Evolutionary conservation across 352 stramenopile genomes (phyloP), one percentile per base, ranked within the genome.

Genomic region (Albugo candida): DNA sequence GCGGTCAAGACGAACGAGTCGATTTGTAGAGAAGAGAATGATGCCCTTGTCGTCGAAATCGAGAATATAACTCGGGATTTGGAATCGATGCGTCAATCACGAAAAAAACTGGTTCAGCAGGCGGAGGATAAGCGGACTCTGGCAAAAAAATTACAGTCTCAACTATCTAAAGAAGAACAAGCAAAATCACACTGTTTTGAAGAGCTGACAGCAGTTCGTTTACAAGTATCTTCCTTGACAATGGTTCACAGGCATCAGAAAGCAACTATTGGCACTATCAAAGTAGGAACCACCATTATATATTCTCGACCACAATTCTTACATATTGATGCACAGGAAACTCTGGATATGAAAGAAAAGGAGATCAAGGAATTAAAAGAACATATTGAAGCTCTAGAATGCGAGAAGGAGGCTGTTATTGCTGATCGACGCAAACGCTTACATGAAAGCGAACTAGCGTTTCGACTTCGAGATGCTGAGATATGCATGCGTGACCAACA

Each of bases 211-310:
- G 68, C 66, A 18, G 67, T 70, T 0, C 61, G 77, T 5, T 55
- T 91, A 11, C 74, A 87, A 47, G 72, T 83, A 1, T 79, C 71
- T 27, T 77, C 77, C 13, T 57, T 91, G 18, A 70, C 61, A 12
- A 67, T 69, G 11, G 70, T 91, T 11, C 77, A 91, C 53, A 80
- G 70, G 36, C 71, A 85, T 36, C 77, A 91, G 48, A 84, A 84
- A 42, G 48, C 63, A 12, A 67, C 70, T 13, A 67, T 86, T 21
- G 65, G 85, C 24, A 58, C 66, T 21, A 55, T 71, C 12, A 81
- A 83, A 63, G 74, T 83, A 55, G 13, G 48, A 20, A 10, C 37
- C 6, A 39, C 49, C 5, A 1, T 48, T 13, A 21, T 35, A 38
- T 39, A 27, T 16, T 47, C 27, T 19, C 40, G 20, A 24, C 16